A percentile compares a stretch with the other conserved stretches of the same genome.
These are phyloP conservation scores for Fusarium keratoplasticum DNA, from an alignment of 2,329 filamentous ascomycete genomes.

Conservation along the genomic window DNA sequence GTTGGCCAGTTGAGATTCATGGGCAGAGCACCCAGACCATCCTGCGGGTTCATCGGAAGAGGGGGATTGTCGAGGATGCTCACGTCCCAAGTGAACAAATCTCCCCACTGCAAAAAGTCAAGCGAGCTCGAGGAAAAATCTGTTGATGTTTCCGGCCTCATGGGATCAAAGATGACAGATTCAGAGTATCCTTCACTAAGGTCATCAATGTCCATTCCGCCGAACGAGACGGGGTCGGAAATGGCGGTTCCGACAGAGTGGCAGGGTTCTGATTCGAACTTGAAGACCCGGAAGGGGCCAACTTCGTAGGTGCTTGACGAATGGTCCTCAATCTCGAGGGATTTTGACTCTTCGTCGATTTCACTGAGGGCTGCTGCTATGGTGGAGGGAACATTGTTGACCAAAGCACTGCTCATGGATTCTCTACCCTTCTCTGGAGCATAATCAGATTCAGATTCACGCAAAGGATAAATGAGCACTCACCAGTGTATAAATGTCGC, in stretches of 20 bases:
- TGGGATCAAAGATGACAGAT: not conserved
- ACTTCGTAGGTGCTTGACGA: slow-evolving; percentile 2
- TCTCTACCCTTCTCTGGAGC: slow-evolving; percentile 21
- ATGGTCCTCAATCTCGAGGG: slow-evolving; percentile 3
- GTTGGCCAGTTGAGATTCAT: slow-evolving; percentile 23
- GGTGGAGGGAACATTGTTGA: slow-evolving; percentile 20
- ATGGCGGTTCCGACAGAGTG: slow-evolving; percentile 6
- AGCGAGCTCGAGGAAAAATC: slow-evolving; percentile 12
- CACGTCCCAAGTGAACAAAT: slow-evolving; percentile 39
- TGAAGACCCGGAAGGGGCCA: slow-evolving; percentile 35
- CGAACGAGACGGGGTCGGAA: slow-evolving; percentile 20
- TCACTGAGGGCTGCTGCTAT: slow-evolving; percentile 29
- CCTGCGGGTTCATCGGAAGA: slow-evolving; percentile 5
- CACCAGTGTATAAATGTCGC: slow-evolving; percentile 35
- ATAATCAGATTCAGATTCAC: not conserved
- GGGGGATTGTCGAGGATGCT: slow-evolving; percentile 32
- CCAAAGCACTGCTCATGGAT: slow-evolving; percentile 31
- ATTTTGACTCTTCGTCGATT: slow-evolving; percentile 36
- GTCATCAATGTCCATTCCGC: slow-evolving; percentile 20
- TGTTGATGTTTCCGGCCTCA: rapidly evolving
- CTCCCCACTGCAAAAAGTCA: slow-evolving; percentile 35
- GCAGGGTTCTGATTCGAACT: slow-evolving; percentile 14
- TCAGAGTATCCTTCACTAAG: slow-evolving; percentile 19
- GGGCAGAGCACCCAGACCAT: slow-evolving; percentile 10
- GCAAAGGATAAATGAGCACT: not conserved